Evolutionary conservation across 164 flowering plant species (phyloP).

Genomic region (Piper longum): DNA sequence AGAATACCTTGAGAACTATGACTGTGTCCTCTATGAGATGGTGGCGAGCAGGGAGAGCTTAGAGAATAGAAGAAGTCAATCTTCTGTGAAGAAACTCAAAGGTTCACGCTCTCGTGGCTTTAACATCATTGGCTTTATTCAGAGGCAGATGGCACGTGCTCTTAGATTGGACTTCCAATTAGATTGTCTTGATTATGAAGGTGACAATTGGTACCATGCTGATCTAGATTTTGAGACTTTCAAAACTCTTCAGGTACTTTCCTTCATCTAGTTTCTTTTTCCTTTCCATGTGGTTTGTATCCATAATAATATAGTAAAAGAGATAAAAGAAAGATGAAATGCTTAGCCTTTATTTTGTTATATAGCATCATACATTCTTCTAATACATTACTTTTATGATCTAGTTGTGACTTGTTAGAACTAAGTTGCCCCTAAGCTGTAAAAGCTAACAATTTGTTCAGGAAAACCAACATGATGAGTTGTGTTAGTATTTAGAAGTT

Average conservation of each 20-base stretch:
- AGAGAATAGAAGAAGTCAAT: conserved; percentile 44
- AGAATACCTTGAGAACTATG: conserved; percentile 69
- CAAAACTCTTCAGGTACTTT: conserved; percentile 66
- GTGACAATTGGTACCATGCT: conserved; percentile 83
- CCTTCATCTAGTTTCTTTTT: neutral
- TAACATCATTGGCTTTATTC: conserved; percentile 74
- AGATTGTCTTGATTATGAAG: conserved; percentile 80
- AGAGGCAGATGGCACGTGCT: conserved; percentile 73
- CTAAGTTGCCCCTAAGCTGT: too few relatives aligned
- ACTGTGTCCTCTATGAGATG: conserved; percentile 96
- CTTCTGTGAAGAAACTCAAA: conserved; percentile 32
- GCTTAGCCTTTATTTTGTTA: too few relatives aligned
- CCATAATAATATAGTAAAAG: neutral
- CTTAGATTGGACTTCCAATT: conserved; percentile 82
- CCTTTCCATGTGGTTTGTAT: neutral
- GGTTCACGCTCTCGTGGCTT: conserved; percentile 51
- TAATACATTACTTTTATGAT: too few relatives aligned
- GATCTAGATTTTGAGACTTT: conserved; percentile 95
- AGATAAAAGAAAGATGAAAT: too few relatives aligned
- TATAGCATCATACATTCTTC: too few relatives aligned
- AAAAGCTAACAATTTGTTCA: too few relatives aligned
- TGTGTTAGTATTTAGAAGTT: too few relatives aligned
- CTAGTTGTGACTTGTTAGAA: too few relatives aligned
- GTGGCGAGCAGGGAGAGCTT: conserved; percentile 85
- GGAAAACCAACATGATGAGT: too few relatives aligned